Conservation (phyloP, 768 basidiomycete genomes). For the Mycena polygramma region DNA sequence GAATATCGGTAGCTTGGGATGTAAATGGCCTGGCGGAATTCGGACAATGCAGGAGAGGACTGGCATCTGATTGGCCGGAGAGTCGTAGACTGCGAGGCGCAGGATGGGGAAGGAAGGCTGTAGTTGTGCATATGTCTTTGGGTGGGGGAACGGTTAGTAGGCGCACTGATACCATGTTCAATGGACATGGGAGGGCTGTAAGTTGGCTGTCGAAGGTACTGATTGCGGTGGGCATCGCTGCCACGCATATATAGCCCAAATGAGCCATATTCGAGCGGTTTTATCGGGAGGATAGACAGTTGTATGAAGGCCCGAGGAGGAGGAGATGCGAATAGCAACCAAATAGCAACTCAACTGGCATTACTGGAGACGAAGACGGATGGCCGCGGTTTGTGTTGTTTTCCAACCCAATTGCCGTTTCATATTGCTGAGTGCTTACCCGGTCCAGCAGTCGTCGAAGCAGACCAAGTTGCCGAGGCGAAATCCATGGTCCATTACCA, state of each 20-base stretch:
- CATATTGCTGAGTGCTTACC: no score
- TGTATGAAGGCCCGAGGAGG: slow-evolving; percentile 25
- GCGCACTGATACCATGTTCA: not conserved
- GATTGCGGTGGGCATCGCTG: not conserved
- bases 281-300: slow-evolving; percentile 29
- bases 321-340: slow-evolving; percentile 26
- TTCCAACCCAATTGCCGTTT: no score
- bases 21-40: slow-evolving; percentile 34
- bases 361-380: slow-evolving; percentile 3
- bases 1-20: slow-evolving; percentile 10
- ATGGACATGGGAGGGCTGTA: slow-evolving; percentile 16
- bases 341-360: slow-evolving; percentile 3
- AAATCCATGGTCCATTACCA: not conserved
- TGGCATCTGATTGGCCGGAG: slow-evolving; percentile 24
- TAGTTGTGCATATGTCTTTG: slow-evolving; percentile 38
- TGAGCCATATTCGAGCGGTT: slow-evolving; percentile 21
- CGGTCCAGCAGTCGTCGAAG: no score
- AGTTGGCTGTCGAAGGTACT: slow-evolving; percentile 8
- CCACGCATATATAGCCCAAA: slow-evolving; percentile 21
- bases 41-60: slow-evolving; percentile 31
- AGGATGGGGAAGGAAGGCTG: slow-evolving; percentile 28
- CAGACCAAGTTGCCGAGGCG: not conserved
- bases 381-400: slow-evolving; percentile 5
- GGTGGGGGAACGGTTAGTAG: slow-evolving; percentile 28
- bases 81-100: slow-evolving; percentile 8